Base-by-base conservation (phyloP, 768 basidiomycete species). In the Suillus placidus region DNA sequence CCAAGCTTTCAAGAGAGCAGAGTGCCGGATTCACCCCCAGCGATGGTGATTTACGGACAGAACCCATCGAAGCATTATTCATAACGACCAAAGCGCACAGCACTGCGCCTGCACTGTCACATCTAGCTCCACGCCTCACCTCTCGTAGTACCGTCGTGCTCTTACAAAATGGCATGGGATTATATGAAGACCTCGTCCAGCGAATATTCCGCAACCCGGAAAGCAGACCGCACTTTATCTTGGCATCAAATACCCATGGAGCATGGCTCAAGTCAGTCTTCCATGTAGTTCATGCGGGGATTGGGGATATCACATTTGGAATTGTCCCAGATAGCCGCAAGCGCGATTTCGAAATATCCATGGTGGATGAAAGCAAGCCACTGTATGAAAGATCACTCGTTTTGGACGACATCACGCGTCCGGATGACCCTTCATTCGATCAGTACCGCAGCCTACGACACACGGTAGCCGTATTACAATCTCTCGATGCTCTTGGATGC, bases 161-260 rank as follows among this genome's bases (percentile, higher is more conserved):
- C n/a, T 77, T 98, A 62, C 93, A 97, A 72, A 97, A 97, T 74
- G 97, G 97, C 32, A 92, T 97, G 88, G 97, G 95, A 13, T 80
- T 96, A 10, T 93, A 94, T 76, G 96, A 99, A 64, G 80, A 87
- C 66, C 82, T 97, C 57, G 74, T 93, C n/a, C 72, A 78, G 7
- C 70, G 83, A 7, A 70, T 94, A 51, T 99, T 95, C 75, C 88
- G 84, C 23, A 90, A 95, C 74, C 84, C 88, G 30, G 74, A 81
- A 40, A 80, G 82, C 35, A 87, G 96, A 43, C 96, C 96, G 14
- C 89, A 92, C 71, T 94, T 99, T 73, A 85, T 99, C 68, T 78
- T 97, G 62, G 89, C 90, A 16, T 87, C 88, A 34, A 95, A 92
- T 67, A 91, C 88, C 1, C 94, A 97, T 70, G 92, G 93, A 3